Evolutionary conservation across 225 moss, liverwort and hornwort genomes (phyloP).

Genomic region (Anthoceros angustus): DNA sequence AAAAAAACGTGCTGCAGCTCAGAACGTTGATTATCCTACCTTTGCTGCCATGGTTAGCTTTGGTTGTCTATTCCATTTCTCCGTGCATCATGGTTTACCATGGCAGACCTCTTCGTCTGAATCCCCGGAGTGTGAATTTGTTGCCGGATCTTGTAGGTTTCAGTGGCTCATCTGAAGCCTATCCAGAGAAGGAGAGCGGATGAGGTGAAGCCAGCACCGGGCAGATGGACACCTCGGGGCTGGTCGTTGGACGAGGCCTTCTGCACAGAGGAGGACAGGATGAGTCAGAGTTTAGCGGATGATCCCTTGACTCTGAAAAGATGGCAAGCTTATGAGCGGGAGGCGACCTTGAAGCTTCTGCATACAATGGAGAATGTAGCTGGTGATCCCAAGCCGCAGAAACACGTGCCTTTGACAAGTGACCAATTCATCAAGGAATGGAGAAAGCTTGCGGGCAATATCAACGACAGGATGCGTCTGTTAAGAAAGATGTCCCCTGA

Average conservation of each 20-base stretch:
- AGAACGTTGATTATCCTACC: slow-evolving; percentile 82
- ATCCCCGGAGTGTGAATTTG: neutral
- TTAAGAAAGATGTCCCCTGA: slow-evolving; percentile 24
- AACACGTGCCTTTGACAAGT: slow-evolving; percentile 14
- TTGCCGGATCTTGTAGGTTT: slow-evolving; percentile 26
- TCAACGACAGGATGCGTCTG: slow-evolving; percentile 20
- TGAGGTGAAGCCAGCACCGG: slow-evolving; percentile 9
- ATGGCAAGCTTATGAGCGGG: slow-evolving; percentile 1
- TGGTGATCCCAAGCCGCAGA: neutral
- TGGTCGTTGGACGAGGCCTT: slow-evolving; percentile 46
- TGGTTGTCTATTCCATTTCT: neutral
- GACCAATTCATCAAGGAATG: slow-evolving; percentile 37
- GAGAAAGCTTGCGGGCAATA: slow-evolving; percentile 24
- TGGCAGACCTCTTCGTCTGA: neutral
- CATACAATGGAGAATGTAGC: neutral
- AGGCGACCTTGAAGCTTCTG: slow-evolving; percentile 1
- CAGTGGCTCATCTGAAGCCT: slow-evolving; percentile 72
- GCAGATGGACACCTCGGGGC: slow-evolving; percentile 23
- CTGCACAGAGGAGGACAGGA: slow-evolving; percentile 8
- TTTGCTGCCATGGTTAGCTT: slow-evolving; percentile 58
- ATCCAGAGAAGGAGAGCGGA: slow-evolving; percentile 26
- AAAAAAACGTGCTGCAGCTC: slow-evolving; percentile 60
- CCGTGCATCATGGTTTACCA: neutral
- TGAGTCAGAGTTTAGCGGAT: neutral
- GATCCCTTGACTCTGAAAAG: neutral